A percentile compares a stretch with the other conserved stretches of the same genome.
These are phyloP conservation scores for Talaromyces sp. DNA, from an alignment of 2,329 filamentous ascomycete genomes.

Conservation along the genomic window DNA sequence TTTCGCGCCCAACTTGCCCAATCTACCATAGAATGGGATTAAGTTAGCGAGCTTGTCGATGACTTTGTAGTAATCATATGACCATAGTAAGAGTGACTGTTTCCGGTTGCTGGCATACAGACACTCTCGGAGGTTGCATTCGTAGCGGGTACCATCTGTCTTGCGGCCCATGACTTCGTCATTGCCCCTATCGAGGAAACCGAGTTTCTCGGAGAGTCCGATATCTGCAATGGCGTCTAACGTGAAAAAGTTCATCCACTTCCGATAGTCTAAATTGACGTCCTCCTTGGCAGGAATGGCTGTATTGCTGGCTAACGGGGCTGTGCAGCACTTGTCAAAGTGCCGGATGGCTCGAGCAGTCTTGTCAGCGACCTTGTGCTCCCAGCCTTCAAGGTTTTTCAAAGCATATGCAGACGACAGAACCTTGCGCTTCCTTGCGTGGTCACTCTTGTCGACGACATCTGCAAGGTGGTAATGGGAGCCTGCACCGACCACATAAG, in stretches of 20 bases:
- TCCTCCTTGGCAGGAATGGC: slow-evolving; percentile 15
- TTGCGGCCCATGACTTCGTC: slow-evolving; percentile 23
- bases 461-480: slow-evolving; percentile 33
- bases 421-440: slow-evolving; percentile 36
- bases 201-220: slow-evolving; percentile 31
- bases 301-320: slow-evolving; percentile 10
- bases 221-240: slow-evolving; percentile 38
- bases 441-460: slow-evolving; percentile 35
- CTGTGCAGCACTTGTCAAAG: slow-evolving; percentile 32
- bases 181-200: slow-evolving; percentile 32
- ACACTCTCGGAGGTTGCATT: slow-evolving; percentile 16
- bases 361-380: slow-evolving; percentile 38
- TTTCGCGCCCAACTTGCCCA: neutral
- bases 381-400: slow-evolving; percentile 39
- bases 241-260: slow-evolving; percentile 36
- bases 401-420: slow-evolving; percentile 35
- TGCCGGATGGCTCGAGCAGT: slow-evolving; percentile 26
- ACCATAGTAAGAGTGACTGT: neutral
- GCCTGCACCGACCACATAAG: slow-evolving; percentile 27
- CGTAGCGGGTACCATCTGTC: slow-evolving; percentile 16
- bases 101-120: slow-evolving; percentile 21
- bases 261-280: slow-evolving; percentile 30
- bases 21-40: neutral
- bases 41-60: neutral
- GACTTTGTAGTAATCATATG: neutral